Evolutionary conservation across 306 rosid species (phyloP), one percentile per base, ranked within the genome.

Genomic region (Hippophae tibetana): DNA sequence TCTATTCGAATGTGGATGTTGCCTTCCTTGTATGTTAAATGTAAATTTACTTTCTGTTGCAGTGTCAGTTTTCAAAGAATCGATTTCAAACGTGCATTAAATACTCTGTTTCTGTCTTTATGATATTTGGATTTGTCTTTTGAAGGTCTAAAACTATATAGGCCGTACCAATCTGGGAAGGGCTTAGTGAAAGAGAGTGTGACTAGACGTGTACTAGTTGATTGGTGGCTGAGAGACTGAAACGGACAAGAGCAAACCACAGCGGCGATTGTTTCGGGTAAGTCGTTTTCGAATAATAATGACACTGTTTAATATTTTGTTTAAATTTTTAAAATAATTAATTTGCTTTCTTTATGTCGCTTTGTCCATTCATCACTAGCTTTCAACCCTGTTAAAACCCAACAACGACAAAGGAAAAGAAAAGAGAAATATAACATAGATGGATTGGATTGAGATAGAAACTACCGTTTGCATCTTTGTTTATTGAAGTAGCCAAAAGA

Each of bases 251-350:
- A 60, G 41, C 60, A 60, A 53, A 62, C 62, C 62, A 67, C 69
- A 56, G 76, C 67, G 61, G 62, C 44, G 79, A 69, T 75, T 74
- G 58, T 78, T 60, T 86, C 49, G 47, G 87, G 76, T 72, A 74
- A 73, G 97, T 86, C 87, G 81, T 69, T 89, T 80, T 84, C 89
- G 72, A 60, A 78, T 81, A 80, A 63, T 81, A 79, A 89, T 78
- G 67, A 51, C 72, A 13, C 25, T 40, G 63, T 74, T 5, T 66
- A 45, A 69, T 61, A 59, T 6, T 44, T 41, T 4, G 18, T 18
- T 2, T 10, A 6, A 7, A 13, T 8, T 27, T 47, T 60, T 54
- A 9, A 23, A 38, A 13, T 40, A 6, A 6, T 56, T 40, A 2
- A 10, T 12, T 62, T 44, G 46, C 43, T 70, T 57, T 63, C 69